A percentile compares a stretch with the other conserved stretches of the same genome.
Evolutionary conservation across 345 rosid genomes (phyloP).

Genomic region (Eucalyptus camaldulensis): DNA sequence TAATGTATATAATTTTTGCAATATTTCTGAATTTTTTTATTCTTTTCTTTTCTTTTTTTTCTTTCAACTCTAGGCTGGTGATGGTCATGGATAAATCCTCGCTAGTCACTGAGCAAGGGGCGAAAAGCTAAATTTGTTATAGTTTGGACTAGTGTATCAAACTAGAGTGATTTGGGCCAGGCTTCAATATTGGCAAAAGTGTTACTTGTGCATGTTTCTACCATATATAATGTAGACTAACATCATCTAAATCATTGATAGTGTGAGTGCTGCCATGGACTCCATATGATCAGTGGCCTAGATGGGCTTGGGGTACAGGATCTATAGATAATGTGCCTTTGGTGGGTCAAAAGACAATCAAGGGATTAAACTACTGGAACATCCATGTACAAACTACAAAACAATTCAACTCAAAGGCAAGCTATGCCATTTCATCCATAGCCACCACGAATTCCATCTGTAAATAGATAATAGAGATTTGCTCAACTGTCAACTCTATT

Average conservation of each 20-base stretch:
- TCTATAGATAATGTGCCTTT: neutral
- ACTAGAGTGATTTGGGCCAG: neutral
- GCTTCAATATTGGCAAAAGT: neutral
- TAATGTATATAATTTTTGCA: too few relatives aligned
- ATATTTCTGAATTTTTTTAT: too few relatives aligned
- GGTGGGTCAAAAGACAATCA: neutral
- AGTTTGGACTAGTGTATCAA: neutral
- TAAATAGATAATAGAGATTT: neutral
- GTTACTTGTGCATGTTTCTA: neutral
- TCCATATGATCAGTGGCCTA: neutral
- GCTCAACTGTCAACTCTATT: neutral
- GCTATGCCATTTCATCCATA: neutral
- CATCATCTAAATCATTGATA: neutral
- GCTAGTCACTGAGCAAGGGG: neutral
- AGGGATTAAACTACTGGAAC: neutral
- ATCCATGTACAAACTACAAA: neutral
- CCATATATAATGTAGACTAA: neutral
- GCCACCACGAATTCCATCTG: neutral
- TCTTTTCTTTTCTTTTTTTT: fast-evolving
- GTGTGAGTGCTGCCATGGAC: neutral
- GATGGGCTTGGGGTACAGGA: neutral
- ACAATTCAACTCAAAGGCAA: neutral
- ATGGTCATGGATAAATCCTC: fast-evolving
- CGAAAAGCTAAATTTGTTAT: too few relatives aligned
- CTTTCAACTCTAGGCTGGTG: neutral